phyloP scores from a whole-genome alignment of 1,139 yeast genomes.

The Debaryomyces sp. region DNA sequence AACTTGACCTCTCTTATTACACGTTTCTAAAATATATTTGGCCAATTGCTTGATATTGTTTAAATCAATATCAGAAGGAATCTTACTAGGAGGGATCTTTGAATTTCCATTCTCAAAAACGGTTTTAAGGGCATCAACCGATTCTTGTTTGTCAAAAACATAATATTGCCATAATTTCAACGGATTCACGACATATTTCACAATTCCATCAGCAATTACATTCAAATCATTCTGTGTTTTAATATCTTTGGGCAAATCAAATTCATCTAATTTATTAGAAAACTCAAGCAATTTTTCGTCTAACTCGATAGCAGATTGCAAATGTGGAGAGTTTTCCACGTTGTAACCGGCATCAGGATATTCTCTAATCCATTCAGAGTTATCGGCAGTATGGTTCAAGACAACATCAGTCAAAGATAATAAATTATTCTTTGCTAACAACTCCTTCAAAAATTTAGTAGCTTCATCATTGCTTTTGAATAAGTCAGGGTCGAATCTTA shows the following conservation, averaged over 20 bases:
- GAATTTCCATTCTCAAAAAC: conserved; percentile 38
- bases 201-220: conserved; percentile 64
- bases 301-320: conserved; percentile 79
- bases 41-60: conserved; percentile 48
- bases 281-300: conserved; percentile 70
- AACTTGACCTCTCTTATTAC: conserved; percentile 29
- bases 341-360: conserved; percentile 94
- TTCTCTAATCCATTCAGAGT: conserved; percentile 80
- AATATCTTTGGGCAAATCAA: conserved; percentile 64
- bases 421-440: conserved; percentile 61
- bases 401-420: conserved; percentile 89
- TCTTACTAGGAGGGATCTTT: conserved; percentile 26
- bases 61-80: conserved; percentile 34
- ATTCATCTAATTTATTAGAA: conserved; percentile 53
- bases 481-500: conserved; percentile 66
- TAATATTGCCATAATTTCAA: conserved; percentile 87
- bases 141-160: conserved; percentile 57
- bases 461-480: conserved; percentile 52
- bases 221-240: conserved; percentile 55
- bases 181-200: conserved; percentile 63
- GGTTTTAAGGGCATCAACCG: conserved; percentile 35
- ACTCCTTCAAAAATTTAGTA: conserved; percentile 24
- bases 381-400: conserved; percentile 91
- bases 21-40: conserved; percentile 46
- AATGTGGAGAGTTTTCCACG: conserved; percentile 84